Percentiles rank a stretch among this genome's conserved stretches.
phyloP scores from a whole-genome alignment of 139 green algal species.

The Tetradesmus lagerheimii region DNA sequence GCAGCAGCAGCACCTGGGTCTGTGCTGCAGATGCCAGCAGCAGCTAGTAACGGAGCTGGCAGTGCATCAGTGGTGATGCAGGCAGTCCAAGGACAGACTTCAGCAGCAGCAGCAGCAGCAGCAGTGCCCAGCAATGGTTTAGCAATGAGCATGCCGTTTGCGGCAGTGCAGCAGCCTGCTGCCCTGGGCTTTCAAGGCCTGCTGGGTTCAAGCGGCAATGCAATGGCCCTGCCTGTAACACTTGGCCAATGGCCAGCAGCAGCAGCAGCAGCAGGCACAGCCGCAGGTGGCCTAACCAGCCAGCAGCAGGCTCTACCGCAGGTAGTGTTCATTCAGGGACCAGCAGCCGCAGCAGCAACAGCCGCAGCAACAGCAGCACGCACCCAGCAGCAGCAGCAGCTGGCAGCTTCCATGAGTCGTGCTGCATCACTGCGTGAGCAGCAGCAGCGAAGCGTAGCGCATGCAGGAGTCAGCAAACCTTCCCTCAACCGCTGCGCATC shows the following conservation, averaged over 20 bases:
- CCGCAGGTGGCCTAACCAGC: background rate
- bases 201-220: background rate
- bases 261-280: background rate
- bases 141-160: background rate
- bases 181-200: background rate
- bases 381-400: background rate
- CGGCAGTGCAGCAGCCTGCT: constrained; percentile 12
- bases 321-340: background rate
- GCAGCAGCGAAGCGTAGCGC: background rate
- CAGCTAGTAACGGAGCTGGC: background rate
- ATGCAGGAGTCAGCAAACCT: background rate
- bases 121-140: background rate
- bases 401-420: background rate
- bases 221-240: background rate
- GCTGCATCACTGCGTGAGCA: no score
- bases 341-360: background rate
- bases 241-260: background rate
- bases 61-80: background rate
- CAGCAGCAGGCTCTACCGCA: constrained; percentile 21
- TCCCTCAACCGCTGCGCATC: background rate
- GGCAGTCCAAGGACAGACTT: background rate
- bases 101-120: constrained; percentile 28
- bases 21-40: background rate
- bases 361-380: constrained; percentile 3
- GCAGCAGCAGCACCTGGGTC: background rate